phyloP scores from a whole-genome alignment of 345 rosid genomes.

The Eucalyptus shirleyi region DNA sequence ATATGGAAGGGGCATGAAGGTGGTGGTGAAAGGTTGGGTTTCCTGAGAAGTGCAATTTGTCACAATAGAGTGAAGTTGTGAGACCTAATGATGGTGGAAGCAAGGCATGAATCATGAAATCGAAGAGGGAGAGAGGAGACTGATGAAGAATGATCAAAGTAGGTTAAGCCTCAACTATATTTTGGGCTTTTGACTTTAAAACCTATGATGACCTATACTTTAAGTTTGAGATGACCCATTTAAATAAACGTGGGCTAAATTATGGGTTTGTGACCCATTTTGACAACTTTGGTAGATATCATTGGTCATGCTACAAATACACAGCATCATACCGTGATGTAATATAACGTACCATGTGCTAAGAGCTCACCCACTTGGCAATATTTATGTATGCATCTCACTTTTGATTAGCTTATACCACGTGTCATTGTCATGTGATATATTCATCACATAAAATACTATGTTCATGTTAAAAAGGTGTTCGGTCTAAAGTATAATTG shows the following conservation, averaged over 20 bases:
- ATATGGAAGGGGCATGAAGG: not conserved
- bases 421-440: not conserved
- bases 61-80: too few relatives aligned
- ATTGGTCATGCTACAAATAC: fast-evolving
- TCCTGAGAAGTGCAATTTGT: too few relatives aligned
- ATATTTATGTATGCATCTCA: not conserved
- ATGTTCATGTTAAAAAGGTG: not conserved
- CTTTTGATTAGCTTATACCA: not conserved
- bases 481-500: not conserved
- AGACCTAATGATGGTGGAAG: too few relatives aligned
- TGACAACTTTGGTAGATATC: fast-evolving
- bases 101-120: too few relatives aligned
- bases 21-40: not conserved
- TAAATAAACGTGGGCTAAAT: too few relatives aligned
- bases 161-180: too few relatives aligned
- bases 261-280: not conserved
- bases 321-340: fast-evolving
- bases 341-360: fast-evolving
- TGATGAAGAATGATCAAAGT: too few relatives aligned
- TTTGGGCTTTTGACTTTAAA: too few relatives aligned
- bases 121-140: too few relatives aligned
- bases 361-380: not conserved
- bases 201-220: too few relatives aligned
- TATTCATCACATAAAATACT: not conserved
- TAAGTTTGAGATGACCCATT: too few relatives aligned